Evolutionary conservation across 306 rosid species (phyloP).

Genomic region (Erythrophleum fordii): DNA sequence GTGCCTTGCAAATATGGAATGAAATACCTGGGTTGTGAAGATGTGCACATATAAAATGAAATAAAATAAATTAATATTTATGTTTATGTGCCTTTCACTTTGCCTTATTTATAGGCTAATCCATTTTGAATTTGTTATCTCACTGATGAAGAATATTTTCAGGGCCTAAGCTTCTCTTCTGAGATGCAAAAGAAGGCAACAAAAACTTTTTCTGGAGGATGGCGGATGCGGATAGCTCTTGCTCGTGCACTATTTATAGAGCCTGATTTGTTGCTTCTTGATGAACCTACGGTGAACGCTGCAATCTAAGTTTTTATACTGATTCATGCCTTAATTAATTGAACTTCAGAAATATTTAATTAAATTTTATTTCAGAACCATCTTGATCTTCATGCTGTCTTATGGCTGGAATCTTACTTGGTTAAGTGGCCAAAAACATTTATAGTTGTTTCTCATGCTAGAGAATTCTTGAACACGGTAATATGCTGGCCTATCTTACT

Average conservation of each 20-base stretch:
- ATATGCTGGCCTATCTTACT: slow-evolving; percentile 28
- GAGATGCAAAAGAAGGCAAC: slow-evolving; percentile 94
- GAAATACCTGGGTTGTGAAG: background rate
- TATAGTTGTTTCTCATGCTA: slow-evolving; percentile 98
- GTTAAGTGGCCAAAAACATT: slow-evolving; percentile 97
- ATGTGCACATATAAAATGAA: background rate
- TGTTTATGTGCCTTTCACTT: slow-evolving; percentile 3
- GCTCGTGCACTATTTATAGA: slow-evolving; percentile 96
- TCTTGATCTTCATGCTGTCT: slow-evolving; percentile 99
- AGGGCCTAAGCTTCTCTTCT: slow-evolving; percentile 95
- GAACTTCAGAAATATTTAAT: slow-evolving; percentile 13
- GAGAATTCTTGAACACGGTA: slow-evolving; percentile 98
- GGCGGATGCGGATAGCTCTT: slow-evolving; percentile 99
- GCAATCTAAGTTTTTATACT: slow-evolving; percentile 20
- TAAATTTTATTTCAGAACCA: slow-evolving; percentile 73
- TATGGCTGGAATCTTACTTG: slow-evolving; percentile 92
- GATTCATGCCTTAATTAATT: slow-evolving; percentile 32
- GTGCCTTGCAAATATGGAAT: background rate
- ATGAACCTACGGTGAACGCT: slow-evolving; percentile 89
- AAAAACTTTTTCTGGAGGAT: slow-evolving; percentile 96
- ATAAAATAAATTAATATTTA: background rate
- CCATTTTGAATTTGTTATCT: slow-evolving; percentile 20
- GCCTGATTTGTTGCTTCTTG: slow-evolving; percentile 93
- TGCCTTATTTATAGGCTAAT: slow-evolving; percentile 10
- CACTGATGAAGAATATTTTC: slow-evolving; percentile 34